Evolutionary conservation across 331 rosid genomes (phyloP), one percentile per base, ranked within the genome.

Genomic region (Acacia pycnantha): DNA sequence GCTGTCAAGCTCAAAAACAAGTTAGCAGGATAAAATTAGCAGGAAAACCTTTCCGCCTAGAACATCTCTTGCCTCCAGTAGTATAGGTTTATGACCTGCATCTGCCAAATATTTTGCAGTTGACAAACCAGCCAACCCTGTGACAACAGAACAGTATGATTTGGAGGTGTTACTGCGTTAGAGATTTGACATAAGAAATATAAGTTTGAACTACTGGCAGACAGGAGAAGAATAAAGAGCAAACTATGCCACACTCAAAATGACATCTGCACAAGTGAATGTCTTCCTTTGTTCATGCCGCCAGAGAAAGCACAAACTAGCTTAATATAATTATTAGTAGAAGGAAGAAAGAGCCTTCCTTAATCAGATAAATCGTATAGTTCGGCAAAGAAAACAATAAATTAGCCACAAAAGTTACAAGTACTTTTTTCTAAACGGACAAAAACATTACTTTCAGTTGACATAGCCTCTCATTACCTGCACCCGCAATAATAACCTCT

Each of bases 31-130:
- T 41, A 58, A 85, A 79, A 79, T 74, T 67, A 87, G 90, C 77
- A 47, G 76, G 77, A 86, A 80, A 82, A 93, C 99, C 99, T 95
- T 95, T 89, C 99, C 99, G 82, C 99, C 99, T 79, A 95, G 89
- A 79, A 95, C 99, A 73, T 95, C 98, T 88, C 97, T 89, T 54
- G 98, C 94, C 85, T 95, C 99, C 81, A 95, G 86, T 78, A 95
- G 81, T 61, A 93, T 50, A 79, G 99, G 99, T 79, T 90, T 92
- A 86, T 95, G 99, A 70, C 99, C 99, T 37, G 99, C 99, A 89
- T 95, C 99, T 41, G 98, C 98, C 90, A 95, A 88, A 86, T 95
- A 95, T 74, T 95, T 95, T 50, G 99, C 99, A 77, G 99, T 92
- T 27, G 98, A 91, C 70, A 95, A 92, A 80, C 99, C 99, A 81